A percentile compares a stretch with the other conserved stretches of the same genome.
Evolutionary conservation across 345 rosid species (phyloP).

Genomic region (Raphanus raphanistrum): DNA sequence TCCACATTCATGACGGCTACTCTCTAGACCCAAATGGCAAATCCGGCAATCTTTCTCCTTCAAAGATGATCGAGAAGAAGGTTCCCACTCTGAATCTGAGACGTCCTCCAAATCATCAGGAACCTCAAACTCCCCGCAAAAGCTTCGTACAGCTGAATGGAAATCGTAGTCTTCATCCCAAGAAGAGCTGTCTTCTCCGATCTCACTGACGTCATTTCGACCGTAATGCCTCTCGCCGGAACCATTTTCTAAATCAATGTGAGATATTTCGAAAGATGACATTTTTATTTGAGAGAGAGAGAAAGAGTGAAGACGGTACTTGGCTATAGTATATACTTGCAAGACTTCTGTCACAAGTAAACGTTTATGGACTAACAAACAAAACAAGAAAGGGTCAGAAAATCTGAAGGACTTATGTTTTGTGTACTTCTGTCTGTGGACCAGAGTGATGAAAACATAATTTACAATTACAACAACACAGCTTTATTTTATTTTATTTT

Average conservation of each 20-base stretch:
- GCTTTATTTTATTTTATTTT: constrained; percentile 7
- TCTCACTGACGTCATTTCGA: constrained; percentile 27
- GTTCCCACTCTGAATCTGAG: constrained; percentile 9
- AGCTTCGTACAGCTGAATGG: constrained; percentile 43
- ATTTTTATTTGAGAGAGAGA: constrained; percentile 16
- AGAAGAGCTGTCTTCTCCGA: constrained; percentile 35
- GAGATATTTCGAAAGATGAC: constrained; percentile 32
- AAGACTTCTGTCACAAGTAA: constrained; percentile 41
- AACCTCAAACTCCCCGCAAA: constrained; percentile 40
- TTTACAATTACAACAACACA: background rate
- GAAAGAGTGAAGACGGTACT: constrained; percentile 11
- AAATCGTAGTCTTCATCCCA: constrained; percentile 38
- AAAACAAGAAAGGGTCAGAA: constrained; percentile 17
- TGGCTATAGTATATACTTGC: background rate
- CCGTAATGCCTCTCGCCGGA: constrained; percentile 23
- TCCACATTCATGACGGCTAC: constrained; percentile 54
- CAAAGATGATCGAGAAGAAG: background rate
- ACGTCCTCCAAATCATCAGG: constrained; percentile 15
- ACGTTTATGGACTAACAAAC: constrained; percentile 19
- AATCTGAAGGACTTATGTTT: constrained; percentile 28
- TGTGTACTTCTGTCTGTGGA: constrained; percentile 35
- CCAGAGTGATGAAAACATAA: constrained; percentile 33
- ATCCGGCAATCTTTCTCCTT: constrained; percentile 81
- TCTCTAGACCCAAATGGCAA: constrained; percentile 89
- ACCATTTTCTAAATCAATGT: constrained; percentile 28